A percentile compares a stretch with the other conserved stretches of the same genome.
Evolutionary conservation across 2,329 filamentous ascomycete genomes (phyloP).

Genomic region (Ciborinia camelliae): DNA sequence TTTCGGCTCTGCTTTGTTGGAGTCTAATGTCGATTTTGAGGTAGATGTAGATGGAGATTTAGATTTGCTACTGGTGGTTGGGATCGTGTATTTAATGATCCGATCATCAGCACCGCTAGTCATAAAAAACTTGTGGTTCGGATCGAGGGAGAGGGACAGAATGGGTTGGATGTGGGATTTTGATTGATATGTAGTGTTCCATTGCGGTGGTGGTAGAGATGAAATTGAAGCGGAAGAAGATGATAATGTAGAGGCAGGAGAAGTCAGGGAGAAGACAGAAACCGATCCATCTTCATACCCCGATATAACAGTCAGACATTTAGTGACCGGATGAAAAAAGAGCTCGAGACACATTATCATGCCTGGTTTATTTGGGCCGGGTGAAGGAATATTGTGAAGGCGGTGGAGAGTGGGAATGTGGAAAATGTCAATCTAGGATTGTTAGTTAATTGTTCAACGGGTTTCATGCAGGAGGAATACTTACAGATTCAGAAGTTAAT

Average conservation of each 20-base stretch:
- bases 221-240: background rate
- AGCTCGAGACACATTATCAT: constrained; percentile 87
- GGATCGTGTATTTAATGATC: constrained; percentile 72
- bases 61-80: constrained; percentile 38
- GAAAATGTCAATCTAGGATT: constrained; percentile 69
- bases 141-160: constrained; percentile 66
- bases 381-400: constrained; percentile 54
- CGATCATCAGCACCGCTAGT: constrained; percentile 81
- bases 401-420: constrained; percentile 72
- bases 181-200: constrained; percentile 52
- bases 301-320: constrained; percentile 59
- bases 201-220: background rate
- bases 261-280: constrained; percentile 52
- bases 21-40: background rate
- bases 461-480: constrained; percentile 32
- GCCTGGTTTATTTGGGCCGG: constrained; percentile 51
- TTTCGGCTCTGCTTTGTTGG: constrained; percentile 44
- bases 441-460: constrained; percentile 12
- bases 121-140: constrained; percentile 57
- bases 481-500: constrained; percentile 65
- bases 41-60: background rate
- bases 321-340: constrained; percentile 45
- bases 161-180: constrained; percentile 76
- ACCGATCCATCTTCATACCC: constrained; percentile 85
- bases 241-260: background rate